Evolutionary conservation across 2,329 filamentous ascomycete species (phyloP).

Genomic region (Cladophialophora exuberans): DNA sequence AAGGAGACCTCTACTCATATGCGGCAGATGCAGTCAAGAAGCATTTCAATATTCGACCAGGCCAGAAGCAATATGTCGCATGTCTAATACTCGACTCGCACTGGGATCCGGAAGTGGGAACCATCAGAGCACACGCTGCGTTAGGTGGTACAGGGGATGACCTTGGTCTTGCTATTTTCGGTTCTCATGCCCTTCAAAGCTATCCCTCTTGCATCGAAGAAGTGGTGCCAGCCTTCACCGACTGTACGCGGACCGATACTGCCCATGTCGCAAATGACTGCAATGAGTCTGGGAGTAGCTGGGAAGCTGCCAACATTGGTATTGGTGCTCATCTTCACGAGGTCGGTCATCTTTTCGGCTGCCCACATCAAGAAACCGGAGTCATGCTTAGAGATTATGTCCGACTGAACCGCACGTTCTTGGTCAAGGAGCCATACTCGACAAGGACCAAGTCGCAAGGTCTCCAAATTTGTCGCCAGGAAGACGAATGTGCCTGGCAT

Average conservation of each 20-base stretch:
- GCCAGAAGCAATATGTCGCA: constrained; percentile 86
- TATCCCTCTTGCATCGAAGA: constrained; percentile 90
- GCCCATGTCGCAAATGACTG: constrained; percentile 81
- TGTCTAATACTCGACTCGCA: constrained; percentile 84
- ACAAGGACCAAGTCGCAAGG: constrained; percentile 85
- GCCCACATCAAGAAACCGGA: constrained; percentile 85
- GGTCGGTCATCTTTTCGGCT: constrained; percentile 86
- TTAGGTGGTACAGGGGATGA: constrained; percentile 72
- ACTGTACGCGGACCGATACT: constrained; percentile 87
- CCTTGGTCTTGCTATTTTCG: constrained; percentile 84
- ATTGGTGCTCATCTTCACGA: constrained; percentile 94
- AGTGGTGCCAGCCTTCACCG: constrained; percentile 82
- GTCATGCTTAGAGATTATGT: constrained; percentile 91
- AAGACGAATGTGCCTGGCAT: constrained; percentile 91
- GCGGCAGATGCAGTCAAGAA: constrained; percentile 76
- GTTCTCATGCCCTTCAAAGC: constrained; percentile 87
- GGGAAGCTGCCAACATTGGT: constrained; percentile 93
- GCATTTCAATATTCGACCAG: constrained; percentile 73
- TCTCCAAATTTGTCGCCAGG: constrained; percentile 68
- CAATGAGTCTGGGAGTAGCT: constrained; percentile 84
- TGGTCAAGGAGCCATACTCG: constrained; percentile 79
- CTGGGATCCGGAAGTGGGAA: constrained; percentile 74
- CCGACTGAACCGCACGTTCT: constrained; percentile 79
- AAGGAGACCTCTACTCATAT: constrained; percentile 74
- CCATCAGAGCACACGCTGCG: constrained; percentile 79